Base-by-base conservation (phyloP, 1,284 basidiomycete species). In the Rhizoctonia solani region DNA sequence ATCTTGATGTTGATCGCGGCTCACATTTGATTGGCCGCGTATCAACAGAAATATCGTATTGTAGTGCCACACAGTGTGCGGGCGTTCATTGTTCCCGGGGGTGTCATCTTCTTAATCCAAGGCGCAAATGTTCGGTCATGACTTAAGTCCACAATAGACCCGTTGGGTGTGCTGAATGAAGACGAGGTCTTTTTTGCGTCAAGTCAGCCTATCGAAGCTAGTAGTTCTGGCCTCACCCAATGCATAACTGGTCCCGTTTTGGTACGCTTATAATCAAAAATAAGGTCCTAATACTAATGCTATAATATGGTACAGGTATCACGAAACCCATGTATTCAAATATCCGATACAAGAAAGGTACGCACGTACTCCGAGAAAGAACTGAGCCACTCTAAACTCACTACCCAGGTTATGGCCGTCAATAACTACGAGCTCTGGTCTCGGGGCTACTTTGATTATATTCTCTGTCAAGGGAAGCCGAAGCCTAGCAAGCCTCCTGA, bases 121-220 rank as follows among this genome's bases (percentile, higher is more conserved):
- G 2, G 21, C 3, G 13, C 23, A 13, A 3, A 37, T 30, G 4
- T 55, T 3, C 21, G 3, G 4, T 8, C 23, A 9, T 8, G 2
- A 63, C 19, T 13, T 21, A 2, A 4, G 19, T 25, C 25, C 4
- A 13, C 4, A 39, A 19, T 29, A 70, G 69, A 70, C 37, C 67
- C 67, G 9, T 37, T 65, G 4, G 49, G 61, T 21, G 55, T 68
- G 19, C 50, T 70, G 34, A 42, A 66, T 25, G 41, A 66, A n/a
- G 61, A 53, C 13, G 67, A 70, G 25, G 47, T 70, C 6, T 68
- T 54, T 30, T 70, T 70, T 32, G 59, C 67, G n/a, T 50, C 69
- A 1, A 54, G 52, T 39, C 52, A 66, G 41, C 39, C 52, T n/a
- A 19, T 23, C 6, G 14, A 42, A 21, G 52, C 27, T 16, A 41